phyloP scores from a whole-genome alignment of 768 basidiomycete species.

The Scleroderma bovista region DNA sequence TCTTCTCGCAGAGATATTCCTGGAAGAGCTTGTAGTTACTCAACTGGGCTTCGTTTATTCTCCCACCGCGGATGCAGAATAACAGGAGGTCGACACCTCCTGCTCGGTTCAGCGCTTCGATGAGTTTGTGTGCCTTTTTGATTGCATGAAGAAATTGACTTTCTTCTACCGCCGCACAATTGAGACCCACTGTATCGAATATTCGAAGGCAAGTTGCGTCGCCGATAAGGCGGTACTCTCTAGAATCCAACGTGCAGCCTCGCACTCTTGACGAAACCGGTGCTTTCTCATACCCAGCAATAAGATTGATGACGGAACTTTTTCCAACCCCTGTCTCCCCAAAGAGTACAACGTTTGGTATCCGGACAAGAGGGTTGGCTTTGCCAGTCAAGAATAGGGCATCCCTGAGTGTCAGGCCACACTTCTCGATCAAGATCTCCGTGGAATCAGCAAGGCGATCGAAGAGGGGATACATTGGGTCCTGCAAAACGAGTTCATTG shows the following conservation, averaged over 20 bases:
- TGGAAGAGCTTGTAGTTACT: constrained; percentile 29
- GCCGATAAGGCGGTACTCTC: constrained; percentile 19
- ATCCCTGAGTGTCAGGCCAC: constrained; percentile 4
- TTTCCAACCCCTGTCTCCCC: constrained; percentile 32
- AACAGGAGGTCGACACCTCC: constrained; percentile 38
- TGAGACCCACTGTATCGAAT: constrained; percentile 32
- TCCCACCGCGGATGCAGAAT: constrained; percentile 32
- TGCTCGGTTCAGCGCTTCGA: constrained; percentile 23
- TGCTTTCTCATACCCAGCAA: constrained; percentile 25
- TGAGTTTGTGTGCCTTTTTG: constrained; percentile 29
- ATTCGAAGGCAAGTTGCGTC: constrained; percentile 19
- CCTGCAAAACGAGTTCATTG: not conserved
- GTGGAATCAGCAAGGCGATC: not conserved
- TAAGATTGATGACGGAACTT: constrained; percentile 40
- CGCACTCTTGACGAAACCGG: constrained; percentile 23
- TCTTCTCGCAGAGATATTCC: constrained; percentile 28
- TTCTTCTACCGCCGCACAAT: constrained; percentile 22
- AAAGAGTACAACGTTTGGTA: constrained; percentile 23
- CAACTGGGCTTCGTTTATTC: constrained; percentile 23
- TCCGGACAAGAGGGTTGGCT: constrained; percentile 7
- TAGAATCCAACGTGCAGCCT: constrained; percentile 31
- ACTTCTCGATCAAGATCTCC: constrained; percentile 16
- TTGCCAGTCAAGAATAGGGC: constrained; percentile 7
- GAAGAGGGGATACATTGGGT: not conserved
- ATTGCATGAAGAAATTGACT: constrained; percentile 25